phyloP scores from a whole-genome alignment of 352 stramenopile species.

The Blastocystis sp. region DNA sequence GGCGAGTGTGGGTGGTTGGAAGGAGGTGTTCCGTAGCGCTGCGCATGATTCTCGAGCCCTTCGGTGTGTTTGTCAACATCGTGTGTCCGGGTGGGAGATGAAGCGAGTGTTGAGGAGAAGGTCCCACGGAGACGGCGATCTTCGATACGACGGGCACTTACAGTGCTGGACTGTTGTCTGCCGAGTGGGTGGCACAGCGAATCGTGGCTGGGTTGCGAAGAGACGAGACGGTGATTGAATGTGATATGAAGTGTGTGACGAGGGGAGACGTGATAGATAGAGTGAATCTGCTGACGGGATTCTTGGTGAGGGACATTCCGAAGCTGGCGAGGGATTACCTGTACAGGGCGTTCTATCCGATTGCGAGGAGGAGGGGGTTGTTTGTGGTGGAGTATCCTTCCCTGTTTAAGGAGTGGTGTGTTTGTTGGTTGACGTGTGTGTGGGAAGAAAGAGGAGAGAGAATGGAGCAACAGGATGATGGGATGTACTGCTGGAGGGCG shows the following conservation, averaged over 20 bases:
- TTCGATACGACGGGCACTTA: conserved; percentile 47
- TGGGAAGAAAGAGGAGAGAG: neutral
- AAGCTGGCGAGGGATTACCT: conserved; percentile 57
- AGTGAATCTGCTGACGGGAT: conserved; percentile 1
- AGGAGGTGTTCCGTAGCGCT: neutral
- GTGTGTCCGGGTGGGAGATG: conserved; percentile 45
- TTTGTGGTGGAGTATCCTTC: conserved; percentile 51
- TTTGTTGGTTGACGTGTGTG: conserved; percentile 23
- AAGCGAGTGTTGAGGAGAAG: neutral
- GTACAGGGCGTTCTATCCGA: conserved; percentile 31
- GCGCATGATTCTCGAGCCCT: conserved; percentile 17
- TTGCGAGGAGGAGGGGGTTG: conserved; percentile 37
- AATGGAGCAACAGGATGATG: too few relatives aligned
- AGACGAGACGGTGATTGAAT: conserved; percentile 4
- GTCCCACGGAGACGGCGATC: conserved; percentile 38
- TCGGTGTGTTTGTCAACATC: conserved; percentile 50
- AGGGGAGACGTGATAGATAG: neutral
- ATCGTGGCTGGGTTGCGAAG: conserved; percentile 29
- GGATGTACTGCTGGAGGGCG: too few relatives aligned
- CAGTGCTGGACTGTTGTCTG: neutral
- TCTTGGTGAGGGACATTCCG: conserved; percentile 18
- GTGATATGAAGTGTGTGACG: neutral
- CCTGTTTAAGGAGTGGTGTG: too few relatives aligned
- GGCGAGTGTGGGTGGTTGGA: conserved; percentile 23
- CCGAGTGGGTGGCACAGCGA: neutral